Base-by-base conservation (phyloP, 2,329 filamentous ascomycete species). In the Byssothecium circinans region DNA sequence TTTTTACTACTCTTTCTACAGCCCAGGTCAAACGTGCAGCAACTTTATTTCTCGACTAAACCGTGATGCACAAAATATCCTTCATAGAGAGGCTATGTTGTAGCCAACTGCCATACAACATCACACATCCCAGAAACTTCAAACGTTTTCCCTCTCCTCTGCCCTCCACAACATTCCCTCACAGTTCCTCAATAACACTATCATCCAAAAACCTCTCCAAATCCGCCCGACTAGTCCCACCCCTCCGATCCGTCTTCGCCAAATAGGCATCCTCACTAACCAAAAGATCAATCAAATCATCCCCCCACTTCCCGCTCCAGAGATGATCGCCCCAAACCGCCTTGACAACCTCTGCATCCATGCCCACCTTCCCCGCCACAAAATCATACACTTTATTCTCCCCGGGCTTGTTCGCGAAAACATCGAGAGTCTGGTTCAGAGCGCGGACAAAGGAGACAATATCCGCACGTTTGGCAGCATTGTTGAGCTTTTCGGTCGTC, bases 391-490 rank as follows among this genome's bases (percentile, higher is more conserved):
- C 47, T 11, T n/a, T 25, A 12, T 29, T 49, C 8, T 43, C 43
- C 12, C 58, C 52, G 2, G 58, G 49, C 27, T 49, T 20, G 19
- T 59, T 41, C 2, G 22, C 36, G 40, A 58, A 64, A 10, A 62
- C 49, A 20, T 54, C 44, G 19, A 55, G 36, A 3, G 61, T 59
- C 41, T 61, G 49, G 12, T 64, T 54, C 14, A 65, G 45, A 6
- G 61, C 59, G 19, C 60, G 52, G 17, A 65, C 55, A 41, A 65
- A 64, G 3, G 45, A 45, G 5, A 64, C 57, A 32, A 64, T 61
- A 17, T 65, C 58, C 42, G 48, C 51, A 14, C 62, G 42, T 37
- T 44, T 62, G 1, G 41, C 23, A 2, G 55, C 23, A 36, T 64
- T 47, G 14, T 43, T 49, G 8, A 65, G 51, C 33, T 58, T 61